Percentiles rank a stretch among this genome's conserved stretches.
phyloP scores from a whole-genome alignment of 2,329 filamentous ascomycete species.

The Teratosphaeria zuluensis region DNA sequence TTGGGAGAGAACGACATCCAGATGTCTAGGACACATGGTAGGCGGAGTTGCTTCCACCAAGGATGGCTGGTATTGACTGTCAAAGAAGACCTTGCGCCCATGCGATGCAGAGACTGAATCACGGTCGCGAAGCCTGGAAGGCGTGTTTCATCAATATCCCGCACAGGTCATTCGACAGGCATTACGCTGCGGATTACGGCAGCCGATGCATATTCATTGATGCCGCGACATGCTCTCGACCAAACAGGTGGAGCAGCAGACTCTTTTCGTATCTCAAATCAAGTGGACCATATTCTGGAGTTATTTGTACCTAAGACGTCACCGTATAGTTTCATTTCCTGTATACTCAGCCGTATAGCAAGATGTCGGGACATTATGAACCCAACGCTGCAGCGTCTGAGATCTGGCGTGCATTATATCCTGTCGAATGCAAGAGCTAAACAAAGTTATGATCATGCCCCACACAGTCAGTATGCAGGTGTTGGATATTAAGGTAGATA shows the following conservation, averaged over 20 bases:
- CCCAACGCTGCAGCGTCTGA: no score
- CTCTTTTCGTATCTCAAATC: background rate
- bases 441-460: no score
- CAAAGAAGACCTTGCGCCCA: background rate
- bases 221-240: background rate
- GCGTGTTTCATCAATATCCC: no score
- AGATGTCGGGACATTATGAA: no score
- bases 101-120: no score
- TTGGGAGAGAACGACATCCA: background rate
- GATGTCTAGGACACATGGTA: background rate
- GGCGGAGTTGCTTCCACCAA: background rate
- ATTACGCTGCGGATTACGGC: background rate
- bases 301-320: background rate
- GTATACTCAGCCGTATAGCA: no score
- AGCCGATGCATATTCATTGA: background rate
- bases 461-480: no score
- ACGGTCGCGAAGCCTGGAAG: no score
- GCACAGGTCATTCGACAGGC: no score
- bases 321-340: background rate
- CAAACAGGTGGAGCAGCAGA: background rate
- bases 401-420: no score
- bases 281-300: background rate
- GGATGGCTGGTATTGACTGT: background rate
- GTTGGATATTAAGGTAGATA: no score
- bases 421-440: no score